A percentile compares a stretch with the other conserved stretches of the same genome.
Evolutionary conservation across 331 rosid species (phyloP).

Genomic region (Quercus lobata): DNA sequence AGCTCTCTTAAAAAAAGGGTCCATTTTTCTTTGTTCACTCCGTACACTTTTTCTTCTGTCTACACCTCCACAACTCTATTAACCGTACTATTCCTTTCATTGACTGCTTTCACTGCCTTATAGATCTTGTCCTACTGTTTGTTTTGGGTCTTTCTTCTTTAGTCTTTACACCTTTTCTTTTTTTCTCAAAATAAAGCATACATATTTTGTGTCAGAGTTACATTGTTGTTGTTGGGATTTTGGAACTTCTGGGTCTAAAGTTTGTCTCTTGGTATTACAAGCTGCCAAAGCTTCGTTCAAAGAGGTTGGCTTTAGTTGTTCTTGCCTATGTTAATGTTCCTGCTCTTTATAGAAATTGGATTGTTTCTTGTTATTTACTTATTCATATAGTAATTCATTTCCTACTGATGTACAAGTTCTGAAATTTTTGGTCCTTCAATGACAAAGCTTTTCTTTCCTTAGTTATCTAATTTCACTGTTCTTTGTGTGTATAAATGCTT

Average conservation of each 20-base stretch:
- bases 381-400: background rate
- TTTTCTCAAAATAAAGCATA: background rate
- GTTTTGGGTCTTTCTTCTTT: background rate
- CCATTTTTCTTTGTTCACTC: background rate
- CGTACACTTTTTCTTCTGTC: background rate
- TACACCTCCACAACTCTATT: background rate
- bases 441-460: constrained; percentile 11
- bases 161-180: background rate
- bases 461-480: too few species aligned
- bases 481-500: constrained; percentile 1
- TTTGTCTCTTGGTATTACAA: background rate
- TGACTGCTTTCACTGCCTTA: constrained; percentile 8
- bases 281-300: background rate
- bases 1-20: background rate
- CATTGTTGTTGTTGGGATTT: background rate
- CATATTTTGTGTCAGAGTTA: background rate
- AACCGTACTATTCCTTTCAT: background rate
- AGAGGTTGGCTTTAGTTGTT: constrained; percentile 1
- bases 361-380: constrained; percentile 3
- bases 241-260: background rate
- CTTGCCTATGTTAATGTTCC: background rate
- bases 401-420: background rate
- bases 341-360: constrained; percentile 7
- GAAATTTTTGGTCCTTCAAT: background rate
- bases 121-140: constrained; percentile 17